Base-by-base conservation (phyloP, 1,284 basidiomycete species). In the Exobasidium rhododendri region DNA sequence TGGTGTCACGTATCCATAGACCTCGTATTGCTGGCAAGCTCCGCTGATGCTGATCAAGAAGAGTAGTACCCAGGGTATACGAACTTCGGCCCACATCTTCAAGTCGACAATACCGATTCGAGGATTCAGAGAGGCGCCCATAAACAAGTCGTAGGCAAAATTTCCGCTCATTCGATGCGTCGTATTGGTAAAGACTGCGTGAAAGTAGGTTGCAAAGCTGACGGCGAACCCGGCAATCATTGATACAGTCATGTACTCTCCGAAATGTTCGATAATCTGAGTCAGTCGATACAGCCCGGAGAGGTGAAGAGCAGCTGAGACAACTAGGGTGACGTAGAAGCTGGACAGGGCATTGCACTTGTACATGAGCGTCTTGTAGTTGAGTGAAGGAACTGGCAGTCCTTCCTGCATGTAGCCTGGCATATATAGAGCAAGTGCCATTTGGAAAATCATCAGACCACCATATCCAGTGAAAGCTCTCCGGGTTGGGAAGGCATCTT, bases 11-110 rank as follows among this genome's bases (percentile, higher is more conserved):
- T 92, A 91, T 45, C 94, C 94, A 71, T 89, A 87, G 47, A 86
- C 83, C 76, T 97, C 91, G 79, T 97, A 96, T 81, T 98, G 96
- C 83, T 96, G 94, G 83, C 91, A 91, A 22, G 88, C 90, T 60
- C 93, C 94, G 43, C 90, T 94, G 47, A 97, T 86, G 6, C 92
- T 86, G 74, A 97, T 85, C 81, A 94, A 88, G 85, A 97, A 97
- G 17, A 96, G 88, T 61, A 97, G 86, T 22, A 96, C 88, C 94
- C 96, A 98, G 5, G 94, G 93, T 71, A 99, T 91, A 56, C 96
- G 87, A 62, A 99, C 94, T 81, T 98, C 94, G 28, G 92, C 92
- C 80, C 94, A 98, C 94, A 99, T 97, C 84, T 98, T 98, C 77
- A 98, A 83, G 82, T 97, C 94, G 71, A 98, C 86, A 35, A 85